Evolutionary conservation across 352 stramenopile genomes (phyloP), one percentile per base, ranked within the genome.

Genomic region (Phytopythium cucurbitacearum): DNA sequence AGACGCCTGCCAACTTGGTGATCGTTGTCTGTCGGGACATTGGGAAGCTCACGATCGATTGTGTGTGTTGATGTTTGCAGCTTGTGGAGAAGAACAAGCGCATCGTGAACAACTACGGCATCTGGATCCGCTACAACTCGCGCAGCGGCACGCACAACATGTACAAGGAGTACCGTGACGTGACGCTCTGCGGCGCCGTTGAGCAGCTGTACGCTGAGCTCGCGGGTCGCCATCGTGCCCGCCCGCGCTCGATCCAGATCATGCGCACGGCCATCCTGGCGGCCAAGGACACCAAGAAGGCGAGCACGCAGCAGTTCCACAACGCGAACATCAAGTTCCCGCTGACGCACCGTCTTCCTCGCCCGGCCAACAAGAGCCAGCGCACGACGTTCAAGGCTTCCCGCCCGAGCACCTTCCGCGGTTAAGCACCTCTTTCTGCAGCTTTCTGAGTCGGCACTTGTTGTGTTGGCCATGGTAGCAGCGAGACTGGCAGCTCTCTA

Each of bases 121-220:
- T 99, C 76, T 99, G 96, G 95, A 95, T 99, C 65, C 94, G 97
- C 63, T 99, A 99, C 86, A 98, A 99, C 82, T 99, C 96, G 56
- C 93, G 97, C 68, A 98, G 91, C 55, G 97, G 97, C 70, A 99
- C 97, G 43, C 97, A 99, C 92, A 99, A 99, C 89, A 99, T 99
- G 97, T 99, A 99, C 96, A 98, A 99, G 80, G 97, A 99, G 87
- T 99, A 99, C 95, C 90, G 97, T 83, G 95, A 99, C 67, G 71
- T 98, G 58, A 98, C 89, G 48, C 84, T 99, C 48, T 98, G 95
- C 62, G 95, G 94, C 62, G 97, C 97, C 53, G 93, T 99, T 33
- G 94, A 98, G 61, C 96, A 99, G 87, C 90, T 99, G 62, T 99
- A 99, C 86, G 65, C 97, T 39, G 97, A 99, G 80, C 98, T 99